A percentile compares a stretch with the other conserved stretches of the same genome.
Evolutionary conservation across 2,329 filamentous ascomycete species (phyloP).

Genomic region (Dendryphion nanum): DNA sequence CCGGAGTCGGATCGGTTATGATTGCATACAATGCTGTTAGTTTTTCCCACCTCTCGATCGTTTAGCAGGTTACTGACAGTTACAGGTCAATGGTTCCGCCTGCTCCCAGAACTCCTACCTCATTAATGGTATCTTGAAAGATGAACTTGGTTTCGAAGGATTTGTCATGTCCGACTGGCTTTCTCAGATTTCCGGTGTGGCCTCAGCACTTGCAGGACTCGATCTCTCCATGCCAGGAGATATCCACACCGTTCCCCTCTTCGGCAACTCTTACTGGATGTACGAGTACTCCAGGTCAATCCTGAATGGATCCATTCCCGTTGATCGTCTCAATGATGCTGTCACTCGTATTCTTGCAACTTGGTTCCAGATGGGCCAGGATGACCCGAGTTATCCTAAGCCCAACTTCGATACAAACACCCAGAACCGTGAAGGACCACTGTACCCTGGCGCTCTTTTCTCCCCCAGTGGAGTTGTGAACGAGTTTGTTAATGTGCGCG

Average conservation of each 20-base stretch:
- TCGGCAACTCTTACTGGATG: conserved; percentile 63
- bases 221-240: conserved; percentile 81
- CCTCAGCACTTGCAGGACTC: conserved; percentile 74
- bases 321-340: conserved; percentile 85
- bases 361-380: conserved; percentile 65
- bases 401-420: conserved; percentile 40
- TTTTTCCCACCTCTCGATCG: too few relatives aligned
- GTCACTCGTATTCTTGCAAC: conserved; percentile 79
- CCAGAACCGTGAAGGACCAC: conserved; percentile 30
- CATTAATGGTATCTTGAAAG: conserved; percentile 80
- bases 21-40: conserved; percentile 64
- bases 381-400: conserved; percentile 42
- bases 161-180: conserved; percentile 91
- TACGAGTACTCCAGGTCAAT: conserved; percentile 71
- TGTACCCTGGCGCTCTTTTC: conserved; percentile 45
- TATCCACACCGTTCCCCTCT: conserved; percentile 48
- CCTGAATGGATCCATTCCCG: conserved; percentile 78
- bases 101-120: conserved; percentile 75
- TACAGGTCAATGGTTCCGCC: conserved; percentile 49
- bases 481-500: conserved; percentile 62
- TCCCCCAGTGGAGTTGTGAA: conserved; percentile 66
- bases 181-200: conserved; percentile 78
- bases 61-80: too few relatives aligned
- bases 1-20: conserved; percentile 79
- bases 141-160: conserved; percentile 83